Percentiles rank a stretch among this genome's conserved stretches.
phyloP scores from a whole-genome alignment of 352 stramenopile species.

The Globisporangium perplexum region DNA sequence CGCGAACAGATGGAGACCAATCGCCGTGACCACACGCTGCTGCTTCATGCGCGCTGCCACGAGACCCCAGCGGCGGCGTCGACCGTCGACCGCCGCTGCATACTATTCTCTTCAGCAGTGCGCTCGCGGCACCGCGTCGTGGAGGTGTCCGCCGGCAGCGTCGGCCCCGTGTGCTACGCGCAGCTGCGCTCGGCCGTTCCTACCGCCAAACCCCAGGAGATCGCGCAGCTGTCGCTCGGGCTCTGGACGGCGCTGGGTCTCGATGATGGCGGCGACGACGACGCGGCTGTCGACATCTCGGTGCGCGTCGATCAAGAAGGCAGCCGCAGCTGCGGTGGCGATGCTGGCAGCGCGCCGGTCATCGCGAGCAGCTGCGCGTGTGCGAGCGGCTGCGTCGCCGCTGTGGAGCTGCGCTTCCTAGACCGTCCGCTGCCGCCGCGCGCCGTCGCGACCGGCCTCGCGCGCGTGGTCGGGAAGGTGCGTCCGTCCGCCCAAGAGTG shows the following conservation, averaged over 20 bases:
- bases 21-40: no score
- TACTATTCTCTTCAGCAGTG: not conserved
- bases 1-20: no score
- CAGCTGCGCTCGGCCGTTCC: not conserved
- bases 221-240: not conserved
- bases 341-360: no score
- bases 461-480: conserved; percentile 25
- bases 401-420: conserved; percentile 31
- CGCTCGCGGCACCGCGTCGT: not conserved
- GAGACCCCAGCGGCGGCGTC: not conserved
- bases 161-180: not conserved
- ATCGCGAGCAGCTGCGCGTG: conserved; percentile 15
- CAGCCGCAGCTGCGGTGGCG: not conserved
- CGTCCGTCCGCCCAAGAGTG: not conserved
- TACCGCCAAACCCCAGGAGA: no score
- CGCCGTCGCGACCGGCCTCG: conserved; percentile 28
- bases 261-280: not conserved
- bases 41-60: not conserved
- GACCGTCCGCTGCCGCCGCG: conserved; percentile 25
- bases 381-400: conserved; percentile 22
- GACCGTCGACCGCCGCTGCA: not conserved
- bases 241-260: not conserved
- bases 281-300: not conserved
- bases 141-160: not conserved
- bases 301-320: not conserved